phyloP scores from a whole-genome alignment of 345 rosid species.

The Bruguiera sexangula region DNA sequence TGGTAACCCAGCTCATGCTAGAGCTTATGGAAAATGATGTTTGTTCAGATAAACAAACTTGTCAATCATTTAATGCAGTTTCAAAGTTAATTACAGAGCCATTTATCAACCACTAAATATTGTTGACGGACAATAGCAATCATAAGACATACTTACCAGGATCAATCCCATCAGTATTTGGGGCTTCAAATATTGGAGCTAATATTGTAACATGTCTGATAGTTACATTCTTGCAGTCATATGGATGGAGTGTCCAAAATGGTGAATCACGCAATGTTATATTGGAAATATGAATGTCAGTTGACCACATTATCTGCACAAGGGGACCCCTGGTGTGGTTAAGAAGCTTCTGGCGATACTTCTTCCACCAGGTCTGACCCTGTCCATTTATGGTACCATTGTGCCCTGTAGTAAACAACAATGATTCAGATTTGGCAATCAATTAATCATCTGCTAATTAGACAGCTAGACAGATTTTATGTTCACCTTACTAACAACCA shows the following conservation, averaged over 20 bases:
- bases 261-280: constrained; percentile 89
- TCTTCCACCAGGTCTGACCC: constrained; percentile 97
- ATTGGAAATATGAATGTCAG: constrained; percentile 71
- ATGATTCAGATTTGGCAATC: constrained; percentile 1
- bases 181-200: constrained; percentile 78
- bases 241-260: constrained; percentile 97
- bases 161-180: constrained; percentile 97
- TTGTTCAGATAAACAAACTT: background rate
- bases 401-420: constrained; percentile 50
- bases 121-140: constrained; percentile 7
- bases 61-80: background rate
- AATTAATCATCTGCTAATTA: background rate
- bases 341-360: constrained; percentile 85
- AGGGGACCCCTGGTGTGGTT: constrained; percentile 95
- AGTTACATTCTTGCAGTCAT: constrained; percentile 90
- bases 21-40: background rate
- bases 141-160: constrained; percentile 51
- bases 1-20: background rate
- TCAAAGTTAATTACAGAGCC: constrained; percentile 8
- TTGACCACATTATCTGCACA: constrained; percentile 92
- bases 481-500: background rate
- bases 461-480: background rate
- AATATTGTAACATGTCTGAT: constrained; percentile 71
- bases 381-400: constrained; percentile 96
- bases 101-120: background rate